These are phyloP conservation scores for Trichosporon inkin DNA, from an alignment of 1,284 basidiomycete species.

Conservation along the genomic window DNA sequence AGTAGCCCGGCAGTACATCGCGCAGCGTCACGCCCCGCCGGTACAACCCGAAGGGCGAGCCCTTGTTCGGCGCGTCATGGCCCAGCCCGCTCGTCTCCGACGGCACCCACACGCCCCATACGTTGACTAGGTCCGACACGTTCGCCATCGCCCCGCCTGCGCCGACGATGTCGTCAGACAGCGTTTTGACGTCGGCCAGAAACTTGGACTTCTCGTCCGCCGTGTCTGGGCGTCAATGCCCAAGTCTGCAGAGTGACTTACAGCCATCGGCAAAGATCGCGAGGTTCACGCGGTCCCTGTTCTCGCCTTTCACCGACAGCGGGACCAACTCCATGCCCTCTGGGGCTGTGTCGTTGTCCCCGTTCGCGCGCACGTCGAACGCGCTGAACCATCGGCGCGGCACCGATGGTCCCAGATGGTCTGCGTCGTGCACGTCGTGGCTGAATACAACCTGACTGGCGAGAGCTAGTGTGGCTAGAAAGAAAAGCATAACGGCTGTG, in stretches of 20 bases:
- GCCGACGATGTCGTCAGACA: slow-evolving; percentile 64
- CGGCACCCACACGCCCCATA: slow-evolving; percentile 74
- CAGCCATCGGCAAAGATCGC: slow-evolving; percentile 80
- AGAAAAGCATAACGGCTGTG: not conserved
- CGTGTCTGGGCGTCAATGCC: slow-evolving; percentile 56
- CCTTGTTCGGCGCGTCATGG: slow-evolving; percentile 64
- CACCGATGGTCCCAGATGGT: not conserved
- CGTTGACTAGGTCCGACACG: slow-evolving; percentile 70
- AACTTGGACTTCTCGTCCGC: slow-evolving; percentile 62
- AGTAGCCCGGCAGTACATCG: slow-evolving; percentile 67
- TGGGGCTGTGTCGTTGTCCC: slow-evolving; percentile 4
- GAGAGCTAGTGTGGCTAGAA: not conserved
- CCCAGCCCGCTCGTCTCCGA: slow-evolving; percentile 69
- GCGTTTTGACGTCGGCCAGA: slow-evolving; percentile 61
- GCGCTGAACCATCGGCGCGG: not conserved
- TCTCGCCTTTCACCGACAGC: slow-evolving; percentile 61
- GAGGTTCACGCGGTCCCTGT: slow-evolving; percentile 65
- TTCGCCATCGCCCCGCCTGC: slow-evolving; percentile 70
- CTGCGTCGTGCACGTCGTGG: not conserved
- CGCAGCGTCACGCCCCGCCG: slow-evolving; percentile 72
- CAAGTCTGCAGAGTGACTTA: slow-evolving; percentile 50
- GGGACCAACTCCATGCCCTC: slow-evolving; percentile 56
- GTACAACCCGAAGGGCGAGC: slow-evolving; percentile 68
- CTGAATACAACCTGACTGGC: not conserved
- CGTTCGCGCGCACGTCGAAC: not conserved